A percentile compares a stretch with the other conserved stretches of the same genome.
phyloP scores from a whole-genome alignment of 2,329 filamentous ascomycete species.

The Scedosporium dehoogii region DNA sequence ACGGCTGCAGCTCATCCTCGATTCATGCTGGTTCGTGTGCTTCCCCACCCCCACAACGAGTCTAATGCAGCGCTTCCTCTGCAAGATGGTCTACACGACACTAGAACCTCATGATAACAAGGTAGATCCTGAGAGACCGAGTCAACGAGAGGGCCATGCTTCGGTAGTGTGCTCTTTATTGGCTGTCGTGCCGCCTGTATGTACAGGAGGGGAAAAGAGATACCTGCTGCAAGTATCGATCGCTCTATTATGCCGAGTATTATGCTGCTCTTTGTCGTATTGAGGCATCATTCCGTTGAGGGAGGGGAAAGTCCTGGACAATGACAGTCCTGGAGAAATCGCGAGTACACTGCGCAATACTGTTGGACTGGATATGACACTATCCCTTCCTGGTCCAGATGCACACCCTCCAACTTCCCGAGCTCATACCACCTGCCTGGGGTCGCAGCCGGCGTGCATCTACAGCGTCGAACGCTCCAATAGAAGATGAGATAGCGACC shows the following conservation, averaged over 20 bases:
- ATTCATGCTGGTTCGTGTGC: neutral
- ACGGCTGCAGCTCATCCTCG: neutral
- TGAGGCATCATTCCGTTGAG: neutral
- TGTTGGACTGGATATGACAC: neutral
- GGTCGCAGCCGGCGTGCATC: conserved; percentile 6
- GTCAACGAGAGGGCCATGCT: neutral
- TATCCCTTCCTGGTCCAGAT: neutral
- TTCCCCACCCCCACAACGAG: neutral
- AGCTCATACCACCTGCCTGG: conserved; percentile 3
- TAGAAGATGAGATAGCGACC: neutral
- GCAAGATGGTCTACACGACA: neutral
- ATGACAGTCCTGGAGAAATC: no score
- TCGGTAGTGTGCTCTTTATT: neutral
- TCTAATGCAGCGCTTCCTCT: neutral
- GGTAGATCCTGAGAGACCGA: neutral
- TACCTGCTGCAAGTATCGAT: neutral
- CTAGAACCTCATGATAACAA: neutral
- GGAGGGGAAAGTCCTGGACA: neutral
- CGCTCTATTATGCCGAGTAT: neutral
- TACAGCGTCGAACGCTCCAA: neutral
- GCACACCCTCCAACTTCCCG: neutral
- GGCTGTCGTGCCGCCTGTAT: neutral
- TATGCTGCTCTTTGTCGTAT: neutral
- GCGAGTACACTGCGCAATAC: neutral
- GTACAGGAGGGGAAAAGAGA: neutral